phyloP scores from a whole-genome alignment of 1,284 basidiomycete species.

The Moesziomyces antarcticus region DNA sequence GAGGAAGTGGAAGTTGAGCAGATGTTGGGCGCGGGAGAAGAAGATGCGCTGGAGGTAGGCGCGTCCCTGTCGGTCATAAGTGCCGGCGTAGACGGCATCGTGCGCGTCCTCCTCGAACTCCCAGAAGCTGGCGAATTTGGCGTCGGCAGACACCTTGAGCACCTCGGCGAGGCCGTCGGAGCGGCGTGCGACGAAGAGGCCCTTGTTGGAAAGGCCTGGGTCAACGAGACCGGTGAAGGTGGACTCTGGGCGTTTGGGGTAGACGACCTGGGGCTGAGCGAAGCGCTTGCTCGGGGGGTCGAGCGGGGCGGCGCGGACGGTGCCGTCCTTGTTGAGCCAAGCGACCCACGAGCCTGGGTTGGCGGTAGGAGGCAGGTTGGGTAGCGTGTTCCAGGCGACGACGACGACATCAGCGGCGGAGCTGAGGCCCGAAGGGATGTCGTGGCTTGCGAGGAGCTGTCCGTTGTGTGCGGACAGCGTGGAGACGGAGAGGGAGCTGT shows the following conservation, averaged over 20 bases:
- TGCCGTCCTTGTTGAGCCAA: slow-evolving; percentile 59
- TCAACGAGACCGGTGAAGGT: slow-evolving; percentile 48
- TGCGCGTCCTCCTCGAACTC: slow-evolving; percentile 65
- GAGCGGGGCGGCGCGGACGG: slow-evolving; percentile 48
- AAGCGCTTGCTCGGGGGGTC: slow-evolving; percentile 43
- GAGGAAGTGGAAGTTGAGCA: slow-evolving; percentile 73
- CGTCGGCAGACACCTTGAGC: slow-evolving; percentile 47
- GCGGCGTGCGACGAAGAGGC: slow-evolving; percentile 53
- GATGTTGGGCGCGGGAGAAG: slow-evolving; percentile 69
- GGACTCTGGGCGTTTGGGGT: slow-evolving; percentile 39
- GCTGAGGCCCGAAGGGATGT: slow-evolving; percentile 38
- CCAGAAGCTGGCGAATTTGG: slow-evolving; percentile 51
- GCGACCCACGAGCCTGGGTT: slow-evolving; percentile 58
- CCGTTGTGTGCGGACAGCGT: slow-evolving; percentile 45
- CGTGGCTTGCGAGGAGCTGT: slow-evolving; percentile 42
- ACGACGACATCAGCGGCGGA: slow-evolving; percentile 38
- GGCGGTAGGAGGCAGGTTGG: slow-evolving; percentile 41
- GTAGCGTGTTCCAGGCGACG: slow-evolving; percentile 44
- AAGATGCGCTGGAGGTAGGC: slow-evolving; percentile 78
- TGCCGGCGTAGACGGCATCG: slow-evolving; percentile 70
- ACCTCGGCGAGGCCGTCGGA: slow-evolving; percentile 56
- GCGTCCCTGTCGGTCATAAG: slow-evolving; percentile 73
- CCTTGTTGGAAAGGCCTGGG: slow-evolving; percentile 56
- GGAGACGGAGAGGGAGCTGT: slow-evolving; percentile 39
- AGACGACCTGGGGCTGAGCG: slow-evolving; percentile 47